These are phyloP conservation scores for Saturnispora mendoncae DNA, from an alignment of 805 yeast genomes.

Conservation along the genomic window DNA sequence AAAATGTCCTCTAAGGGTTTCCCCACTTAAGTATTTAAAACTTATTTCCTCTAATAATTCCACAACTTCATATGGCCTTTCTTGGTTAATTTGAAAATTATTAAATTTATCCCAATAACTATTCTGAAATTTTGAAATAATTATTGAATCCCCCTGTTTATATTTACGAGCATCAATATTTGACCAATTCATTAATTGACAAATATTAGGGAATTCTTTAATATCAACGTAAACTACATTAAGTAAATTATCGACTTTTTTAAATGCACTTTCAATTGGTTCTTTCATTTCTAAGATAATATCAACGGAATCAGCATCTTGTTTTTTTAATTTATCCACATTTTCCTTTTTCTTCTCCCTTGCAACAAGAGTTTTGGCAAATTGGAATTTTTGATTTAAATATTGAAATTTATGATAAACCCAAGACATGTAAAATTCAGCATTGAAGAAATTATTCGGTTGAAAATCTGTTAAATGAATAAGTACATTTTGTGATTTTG, in stretches of 20 bases:
- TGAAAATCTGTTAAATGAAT: slow-evolving; percentile 40
- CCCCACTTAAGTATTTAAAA: slow-evolving; percentile 6
- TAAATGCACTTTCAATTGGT: slow-evolving; percentile 36
- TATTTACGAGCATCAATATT: slow-evolving; percentile 27
- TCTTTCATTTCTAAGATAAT: slow-evolving; percentile 43
- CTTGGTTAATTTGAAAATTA: slow-evolving; percentile 12
- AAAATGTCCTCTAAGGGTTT: background rate
- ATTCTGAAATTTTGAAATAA: slow-evolving; percentile 35
- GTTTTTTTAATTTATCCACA: slow-evolving; percentile 37
- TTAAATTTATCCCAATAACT: slow-evolving; percentile 19
- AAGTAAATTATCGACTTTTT: slow-evolving; percentile 28
- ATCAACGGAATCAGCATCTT: slow-evolving; percentile 34
- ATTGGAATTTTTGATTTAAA: slow-evolving; percentile 31
- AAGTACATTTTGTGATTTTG: slow-evolving; percentile 37
- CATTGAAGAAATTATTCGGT: slow-evolving; percentile 18
- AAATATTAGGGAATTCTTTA: slow-evolving; percentile 20
- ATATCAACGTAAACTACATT: slow-evolving; percentile 44
- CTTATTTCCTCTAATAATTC: slow-evolving; percentile 13
- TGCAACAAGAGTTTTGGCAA: slow-evolving; percentile 24
- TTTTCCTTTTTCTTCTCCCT: slow-evolving; percentile 33
- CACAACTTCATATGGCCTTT: slow-evolving; percentile 9
- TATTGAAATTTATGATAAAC: slow-evolving; percentile 39
- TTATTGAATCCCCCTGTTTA: slow-evolving; percentile 46
- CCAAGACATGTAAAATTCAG: slow-evolving; percentile 28
- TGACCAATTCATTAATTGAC: slow-evolving; percentile 30